Evolutionary conservation across 2,329 filamentous ascomycete species (phyloP), one percentile per base, ranked within the genome.

Genomic region (Penicillium sp.): DNA sequence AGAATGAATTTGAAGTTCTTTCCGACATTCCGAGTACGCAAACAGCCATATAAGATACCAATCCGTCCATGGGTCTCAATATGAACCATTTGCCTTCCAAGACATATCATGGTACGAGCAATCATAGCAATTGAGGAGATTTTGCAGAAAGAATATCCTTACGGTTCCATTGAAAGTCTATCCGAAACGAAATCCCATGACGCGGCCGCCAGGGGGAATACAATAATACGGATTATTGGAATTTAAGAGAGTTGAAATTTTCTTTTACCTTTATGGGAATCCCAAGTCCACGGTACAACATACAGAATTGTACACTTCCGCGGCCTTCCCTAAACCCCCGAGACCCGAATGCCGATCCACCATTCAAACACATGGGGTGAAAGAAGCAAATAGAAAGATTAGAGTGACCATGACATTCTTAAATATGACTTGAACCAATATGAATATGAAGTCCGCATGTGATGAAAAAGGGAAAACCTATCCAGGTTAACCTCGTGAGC

Each of bases 121-220:
- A 48, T 48, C 45, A 49, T 37, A 48, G 27, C 24, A 9, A 22
- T 26, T 42, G 22, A 43, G 14, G 29, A n/a, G 11, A 27, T 26
- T 19, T n/a, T 11, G 16, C 35, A 42, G 19, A 21, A 5, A 22
- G 13, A 39, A 19, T 14, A 21, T 42, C 11, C n/a, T 26, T 16
- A 33, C 14, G 22, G 22, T 37, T 29, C 46, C 45, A 56, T 56
- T 49, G 55, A 46, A 55, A 47, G 29, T 39, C 6, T 55, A 57
- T 61, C 51, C 59, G 50, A 63, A 64, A 63, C 58, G 44, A 47
- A 29, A 47, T 29, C 43, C n/a, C 54, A 61, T 63, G 58, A 65
- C 62, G 60, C 55, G 63, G 61, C 63, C n/a, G 35, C n/a, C 39
- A 42, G 10, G 39, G 39, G 39, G 4, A 7, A 22, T 42, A 22